Percentiles rank a stretch among this genome's conserved stretches.
phyloP scores from a whole-genome alignment of 2,329 filamentous ascomycete genomes.

The Pyricularia grisea region DNA sequence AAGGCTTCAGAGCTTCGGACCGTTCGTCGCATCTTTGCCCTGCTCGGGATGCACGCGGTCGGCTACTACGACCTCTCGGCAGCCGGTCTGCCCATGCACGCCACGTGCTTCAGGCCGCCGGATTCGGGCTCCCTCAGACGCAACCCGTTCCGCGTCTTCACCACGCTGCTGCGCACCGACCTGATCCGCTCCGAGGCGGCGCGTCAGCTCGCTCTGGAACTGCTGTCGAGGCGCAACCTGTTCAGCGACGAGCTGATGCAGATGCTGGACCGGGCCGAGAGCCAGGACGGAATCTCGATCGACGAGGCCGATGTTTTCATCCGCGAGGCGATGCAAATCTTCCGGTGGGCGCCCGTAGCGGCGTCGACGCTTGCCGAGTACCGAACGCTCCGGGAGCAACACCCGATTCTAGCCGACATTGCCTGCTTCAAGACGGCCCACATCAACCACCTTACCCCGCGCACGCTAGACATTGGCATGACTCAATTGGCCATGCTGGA shows the following conservation, averaged over 20 bases:
- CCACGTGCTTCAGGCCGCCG: slow-evolving; percentile 38
- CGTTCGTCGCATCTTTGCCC: slow-evolving; percentile 31
- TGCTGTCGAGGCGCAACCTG: not conserved
- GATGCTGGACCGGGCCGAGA: slow-evolving; percentile 2
- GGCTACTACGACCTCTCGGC: slow-evolving; percentile 41
- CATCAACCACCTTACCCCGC: slow-evolving; percentile 44
- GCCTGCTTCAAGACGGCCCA: slow-evolving; percentile 31
- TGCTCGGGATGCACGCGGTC: slow-evolving; percentile 38
- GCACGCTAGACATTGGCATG: slow-evolving; percentile 36
- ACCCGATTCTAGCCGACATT: slow-evolving; percentile 39
- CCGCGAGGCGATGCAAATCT: slow-evolving; percentile 31
- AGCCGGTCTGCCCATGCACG: slow-evolving; percentile 39
- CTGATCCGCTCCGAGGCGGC: slow-evolving; percentile 17
- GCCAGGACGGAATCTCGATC: slow-evolving; percentile 16
- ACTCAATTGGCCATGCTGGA: slow-evolving; percentile 32
- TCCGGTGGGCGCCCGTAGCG: slow-evolving; percentile 35
- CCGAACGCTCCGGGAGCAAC: slow-evolving; percentile 26
- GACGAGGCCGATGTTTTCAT: slow-evolving; percentile 28
- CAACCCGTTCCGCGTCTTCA: slow-evolving; percentile 35
- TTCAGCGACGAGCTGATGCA: not conserved
- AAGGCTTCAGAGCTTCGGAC: slow-evolving; percentile 31
- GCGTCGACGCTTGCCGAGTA: slow-evolving; percentile 31
- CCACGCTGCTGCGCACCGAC: slow-evolving; percentile 27
- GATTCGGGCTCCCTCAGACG: slow-evolving; percentile 20
- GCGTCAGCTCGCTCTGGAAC: not conserved